These are phyloP conservation scores for Paraconiothyrium sp. DNA, from an alignment of 2,329 filamentous ascomycete genomes.

Conservation along the genomic window DNA sequence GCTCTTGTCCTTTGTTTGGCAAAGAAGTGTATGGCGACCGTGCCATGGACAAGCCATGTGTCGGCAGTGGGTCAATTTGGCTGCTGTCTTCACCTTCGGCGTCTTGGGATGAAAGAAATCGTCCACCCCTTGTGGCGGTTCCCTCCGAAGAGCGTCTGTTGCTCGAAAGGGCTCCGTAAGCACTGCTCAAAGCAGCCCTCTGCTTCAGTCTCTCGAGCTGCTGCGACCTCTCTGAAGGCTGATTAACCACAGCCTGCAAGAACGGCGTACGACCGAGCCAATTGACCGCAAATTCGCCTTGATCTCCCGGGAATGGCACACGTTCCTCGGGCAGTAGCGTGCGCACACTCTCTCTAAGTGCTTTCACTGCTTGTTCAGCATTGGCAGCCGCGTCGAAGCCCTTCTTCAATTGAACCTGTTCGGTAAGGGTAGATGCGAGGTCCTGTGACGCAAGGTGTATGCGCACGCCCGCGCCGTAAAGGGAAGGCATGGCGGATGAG, in stretches of 20 bases:
- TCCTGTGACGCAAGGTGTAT: constrained; percentile 34
- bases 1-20: background rate
- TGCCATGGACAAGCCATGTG: background rate
- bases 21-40: background rate
- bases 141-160: background rate
- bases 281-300: constrained; percentile 32
- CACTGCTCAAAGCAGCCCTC: background rate
- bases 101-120: background rate
- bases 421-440: constrained; percentile 41
- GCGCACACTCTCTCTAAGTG: constrained; percentile 26
- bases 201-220: background rate
- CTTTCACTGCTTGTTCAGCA: constrained; percentile 31
- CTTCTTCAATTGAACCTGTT: constrained; percentile 32
- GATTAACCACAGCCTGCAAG: constrained; percentile 39
- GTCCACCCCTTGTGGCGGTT: background rate
- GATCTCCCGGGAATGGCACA: constrained; percentile 39
- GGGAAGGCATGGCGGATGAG: constrained; percentile 40
- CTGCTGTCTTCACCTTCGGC: background rate
- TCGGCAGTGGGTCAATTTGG: background rate
- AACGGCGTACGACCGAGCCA: constrained; percentile 45
- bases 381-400: constrained; percentile 31
- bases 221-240: constrained; percentile 17
- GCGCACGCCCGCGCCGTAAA: constrained; percentile 38
- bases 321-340: constrained; percentile 33
- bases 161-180: background rate